Evolutionary conservation across 2,329 filamentous ascomycete species (phyloP), one percentile per base, ranked within the genome.

Genomic region (Penicillium sp.): DNA sequence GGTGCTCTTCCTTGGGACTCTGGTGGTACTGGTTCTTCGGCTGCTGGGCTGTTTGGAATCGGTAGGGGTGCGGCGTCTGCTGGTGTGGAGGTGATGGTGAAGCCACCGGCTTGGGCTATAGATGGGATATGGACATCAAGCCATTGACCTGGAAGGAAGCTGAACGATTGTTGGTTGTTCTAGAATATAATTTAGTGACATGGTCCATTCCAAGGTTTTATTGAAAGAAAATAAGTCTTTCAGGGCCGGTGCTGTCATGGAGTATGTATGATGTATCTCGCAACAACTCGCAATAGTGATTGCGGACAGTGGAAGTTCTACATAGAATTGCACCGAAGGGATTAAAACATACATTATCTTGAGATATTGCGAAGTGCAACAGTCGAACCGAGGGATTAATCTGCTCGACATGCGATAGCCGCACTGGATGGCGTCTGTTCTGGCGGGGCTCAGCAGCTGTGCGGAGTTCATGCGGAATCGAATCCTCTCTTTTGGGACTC

Each of bases 131-230:
- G 87, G 6, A 91, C 86, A 70, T 96, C 92, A 52, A 96, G 81
- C 90, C 91, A 96, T 78, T 96, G 92, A 50, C 92, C 92, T 5
- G 92, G 85, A 5, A 86, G 79, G 73, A 94, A 95, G 81, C 89
- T 71, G 41, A 74, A 67, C 55, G 66, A 57, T 53, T 69, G 66
- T 50, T 63, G 60, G 59, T 64, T 57, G 24, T 55, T 58, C 22
- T 59, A 18, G 16, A 7, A 32, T 18, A 31, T 5, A 16, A 16
- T 13, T 34, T n/a, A 36, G 13, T 36, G 14, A 6, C 24, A n/a
- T 3, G 34, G 34, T 36, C 13, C 14, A n/a, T 24, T n/a, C n/a
- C n/a, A n/a, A n/a, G n/a, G n/a, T n/a, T 27, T 3, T 10, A 16
- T 11, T n/a, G 7, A 21, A n/a, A 29, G 24, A 24, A 24, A 24